These are phyloP conservation scores for Paragyromitra xinjiangensis DNA, from an alignment of 495 filamentous ascomycete species.

Conservation along the genomic window DNA sequence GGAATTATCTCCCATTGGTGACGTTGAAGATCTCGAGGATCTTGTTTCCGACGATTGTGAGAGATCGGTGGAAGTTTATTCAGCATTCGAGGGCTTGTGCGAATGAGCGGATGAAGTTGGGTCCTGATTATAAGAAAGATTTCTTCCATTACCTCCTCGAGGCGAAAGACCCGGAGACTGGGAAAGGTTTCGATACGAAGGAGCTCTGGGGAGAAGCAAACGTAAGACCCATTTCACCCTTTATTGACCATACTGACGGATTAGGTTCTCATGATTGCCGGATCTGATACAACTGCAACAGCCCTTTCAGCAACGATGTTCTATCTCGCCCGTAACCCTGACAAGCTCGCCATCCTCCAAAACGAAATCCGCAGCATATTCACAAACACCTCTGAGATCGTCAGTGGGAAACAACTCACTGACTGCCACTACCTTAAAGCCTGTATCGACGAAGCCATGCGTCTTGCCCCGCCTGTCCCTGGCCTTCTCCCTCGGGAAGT, in stretches of 20 bases:
- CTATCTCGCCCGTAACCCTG: constrained; percentile 68
- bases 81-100: constrained; percentile 68
- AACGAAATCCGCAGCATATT: constrained; percentile 67
- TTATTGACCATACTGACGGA: no score
- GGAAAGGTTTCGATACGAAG: constrained; percentile 56
- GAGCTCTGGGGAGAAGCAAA: constrained; percentile 59
- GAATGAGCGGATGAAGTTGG: constrained; percentile 63
- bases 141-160: constrained; percentile 69
- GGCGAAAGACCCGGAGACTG: constrained; percentile 68
- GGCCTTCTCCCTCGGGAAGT: constrained; percentile 68
- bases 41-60: constrained; percentile 67
- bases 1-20: constrained; percentile 67
- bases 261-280: constrained; percentile 57
- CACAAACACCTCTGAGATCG: constrained; percentile 65
- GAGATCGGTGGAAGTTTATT: constrained; percentile 70
- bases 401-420: constrained; percentile 63
- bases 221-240: constrained; percentile 12
- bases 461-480: constrained; percentile 69
- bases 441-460: constrained; percentile 72
- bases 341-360: constrained; percentile 61
- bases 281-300: constrained; percentile 69
- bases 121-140: constrained; percentile 55
- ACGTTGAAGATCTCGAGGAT: constrained; percentile 67
- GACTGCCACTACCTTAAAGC: constrained; percentile 67
- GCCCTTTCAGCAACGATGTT: constrained; percentile 69